Evolutionary conservation across 257 asterid species (phyloP), one percentile per base, ranked within the genome.

Genomic region (Ligustrum vulgare): DNA sequence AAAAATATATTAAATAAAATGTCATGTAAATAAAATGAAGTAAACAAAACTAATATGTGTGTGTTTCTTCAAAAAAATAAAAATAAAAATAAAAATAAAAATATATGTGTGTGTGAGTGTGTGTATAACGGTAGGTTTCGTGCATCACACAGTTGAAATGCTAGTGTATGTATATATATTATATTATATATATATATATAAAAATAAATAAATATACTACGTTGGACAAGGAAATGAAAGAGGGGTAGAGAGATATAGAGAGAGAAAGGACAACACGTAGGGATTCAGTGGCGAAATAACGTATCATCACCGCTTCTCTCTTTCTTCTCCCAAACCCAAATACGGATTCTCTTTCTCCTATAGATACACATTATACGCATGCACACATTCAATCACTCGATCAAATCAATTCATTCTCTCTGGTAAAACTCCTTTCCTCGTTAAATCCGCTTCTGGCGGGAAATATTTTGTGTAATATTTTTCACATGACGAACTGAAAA

Each of bases 361-460:
- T 20, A 12, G 72, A 51, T 76, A n/a, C 78, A 54, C 79, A 70
- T 47, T 71, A 16, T 25, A 69, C 87, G 64, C 73, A 78, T 73
- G 73, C 82, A 72, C 83, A 36, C 70, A 67, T 81, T 81, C 84
- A 16, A 67, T 80, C 69, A 76, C 68, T 70, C 65, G 73, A 73
- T 80, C 82, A 56, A 62, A 54, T 35, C 78, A 75, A 37, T 45
- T 74, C 60, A n/a, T 20, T 47, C 73, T 35, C 63, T 77, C n/a
- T 12, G 83, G 82, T 77, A 77, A 36, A 74, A 0, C 69, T 74
- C 49, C 2, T 71, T 41, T 69, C 72, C 62, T 18, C 58, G 35
- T 79, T 69, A 28, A 79, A 51, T 83, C 72, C 41, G 56, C 80
- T 77, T 69, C 71, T 73, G 86, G 83, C 85, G 90, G 85, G 82